phyloP scores from a whole-genome alignment of 2,329 filamentous ascomycete species.

The Cladosporium halotolerans region DNA sequence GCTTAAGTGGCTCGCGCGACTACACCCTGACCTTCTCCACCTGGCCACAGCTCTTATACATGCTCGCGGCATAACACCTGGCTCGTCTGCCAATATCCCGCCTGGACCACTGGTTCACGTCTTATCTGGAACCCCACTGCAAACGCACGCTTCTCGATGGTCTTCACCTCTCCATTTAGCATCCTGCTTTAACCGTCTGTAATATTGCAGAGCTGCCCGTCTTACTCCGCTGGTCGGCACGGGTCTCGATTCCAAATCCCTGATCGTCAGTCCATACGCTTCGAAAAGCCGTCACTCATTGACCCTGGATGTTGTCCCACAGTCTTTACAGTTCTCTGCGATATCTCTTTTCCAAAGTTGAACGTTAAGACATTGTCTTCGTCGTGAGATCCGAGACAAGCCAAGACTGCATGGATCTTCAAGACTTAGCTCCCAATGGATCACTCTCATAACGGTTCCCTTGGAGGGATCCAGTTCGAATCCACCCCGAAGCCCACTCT shows the following conservation, averaged over 20 bases:
- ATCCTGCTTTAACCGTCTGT: slow-evolving; percentile 5
- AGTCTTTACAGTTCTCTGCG: slow-evolving; percentile 4
- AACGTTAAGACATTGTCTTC: neutral
- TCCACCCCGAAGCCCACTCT: slow-evolving; percentile 1
- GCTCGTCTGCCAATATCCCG: slow-evolving; percentile 1
- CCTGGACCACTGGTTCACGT: slow-evolving; percentile 5
- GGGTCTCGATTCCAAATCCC: neutral
- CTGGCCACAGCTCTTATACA: slow-evolving; percentile 8
- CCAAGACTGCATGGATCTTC: slow-evolving; percentile 23
- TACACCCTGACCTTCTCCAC: slow-evolving; percentile 3
- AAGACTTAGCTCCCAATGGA: slow-evolving; percentile 20
- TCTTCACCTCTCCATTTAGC: neutral
- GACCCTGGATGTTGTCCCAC: neutral
- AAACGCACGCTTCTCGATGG: neutral
- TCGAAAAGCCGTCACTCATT: neutral
- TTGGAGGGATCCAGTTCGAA: slow-evolving; percentile 13
- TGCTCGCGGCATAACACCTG: slow-evolving; percentile 8
- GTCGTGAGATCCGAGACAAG: slow-evolving; percentile 1
- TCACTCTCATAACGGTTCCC: slow-evolving; percentile 17
- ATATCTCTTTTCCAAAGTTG: no score
- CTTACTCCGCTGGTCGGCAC: slow-evolving; percentile 6
- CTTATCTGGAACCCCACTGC: neutral
- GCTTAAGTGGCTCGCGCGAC: slow-evolving; percentile 1
- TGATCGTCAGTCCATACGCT: neutral
- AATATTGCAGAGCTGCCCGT: slow-evolving; percentile 9